Conservation (phyloP, 495 filamentous ascomycete genomes). For the Neurospora tetraspora region DNA sequence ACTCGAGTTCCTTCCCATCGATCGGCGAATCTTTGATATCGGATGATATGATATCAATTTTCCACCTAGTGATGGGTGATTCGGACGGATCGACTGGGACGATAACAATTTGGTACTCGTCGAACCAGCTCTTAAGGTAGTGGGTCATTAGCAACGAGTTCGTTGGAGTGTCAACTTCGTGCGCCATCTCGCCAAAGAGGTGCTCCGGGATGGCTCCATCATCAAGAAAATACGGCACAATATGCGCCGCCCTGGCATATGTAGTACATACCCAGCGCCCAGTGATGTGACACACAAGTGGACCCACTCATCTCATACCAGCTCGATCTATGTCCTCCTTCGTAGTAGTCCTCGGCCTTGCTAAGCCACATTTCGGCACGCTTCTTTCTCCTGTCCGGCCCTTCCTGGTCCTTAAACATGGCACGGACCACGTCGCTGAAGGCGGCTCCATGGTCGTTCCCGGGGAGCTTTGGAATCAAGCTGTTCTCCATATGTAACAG, state of each 20-base stretch:
- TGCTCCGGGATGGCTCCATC: background rate
- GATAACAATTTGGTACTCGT: background rate
- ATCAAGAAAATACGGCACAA: background rate
- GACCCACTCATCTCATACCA: no score
- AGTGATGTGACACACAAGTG: background rate
- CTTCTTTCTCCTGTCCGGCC: background rate
- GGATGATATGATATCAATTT: background rate
- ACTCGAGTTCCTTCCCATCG: background rate
- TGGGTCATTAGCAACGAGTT: background rate
- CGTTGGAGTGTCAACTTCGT: background rate
- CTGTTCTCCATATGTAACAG: background rate
- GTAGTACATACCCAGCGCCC: background rate
- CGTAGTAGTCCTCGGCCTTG: background rate
- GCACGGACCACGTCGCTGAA: background rate
- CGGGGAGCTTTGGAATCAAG: background rate
- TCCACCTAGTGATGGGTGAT: background rate
- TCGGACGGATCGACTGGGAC: background rate
- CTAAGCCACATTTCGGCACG: background rate
- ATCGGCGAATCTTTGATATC: background rate
- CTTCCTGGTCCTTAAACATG: background rate
- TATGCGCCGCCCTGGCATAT: background rate
- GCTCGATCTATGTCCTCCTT: no score
- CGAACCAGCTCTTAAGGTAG: background rate
- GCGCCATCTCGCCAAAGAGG: background rate
- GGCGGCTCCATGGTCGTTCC: background rate